These are phyloP conservation scores for Cercospora sp. DNA, from an alignment of 2,329 filamentous ascomycete genomes.

Conservation along the genomic window DNA sequence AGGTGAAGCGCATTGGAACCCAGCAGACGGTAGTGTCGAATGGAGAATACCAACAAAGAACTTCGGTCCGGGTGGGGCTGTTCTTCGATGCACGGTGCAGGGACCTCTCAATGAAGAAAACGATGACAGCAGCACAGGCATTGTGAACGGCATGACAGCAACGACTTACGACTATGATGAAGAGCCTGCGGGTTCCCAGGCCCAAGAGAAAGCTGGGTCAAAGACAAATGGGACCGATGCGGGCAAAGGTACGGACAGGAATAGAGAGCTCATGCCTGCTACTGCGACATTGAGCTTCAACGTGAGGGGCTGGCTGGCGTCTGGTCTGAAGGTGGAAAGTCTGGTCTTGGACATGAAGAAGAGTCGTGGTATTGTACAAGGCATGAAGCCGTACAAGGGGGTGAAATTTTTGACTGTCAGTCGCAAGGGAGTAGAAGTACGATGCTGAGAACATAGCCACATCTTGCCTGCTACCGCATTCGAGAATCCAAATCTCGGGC, in stretches of 20 bases:
- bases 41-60: conserved; percentile 84
- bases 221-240: conserved; percentile 14
- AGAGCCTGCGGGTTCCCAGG: conserved; percentile 31
- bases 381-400: conserved; percentile 93
- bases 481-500: not conserved
- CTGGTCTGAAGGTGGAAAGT: conserved; percentile 63
- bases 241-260: conserved; percentile 28
- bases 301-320: conserved; percentile 65
- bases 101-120: conserved; percentile 57
- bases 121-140: conserved; percentile 43
- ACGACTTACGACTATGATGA: conserved; percentile 46
- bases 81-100: conserved; percentile 76
- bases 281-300: conserved; percentile 51
- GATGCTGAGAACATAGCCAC: conserved; percentile 38
- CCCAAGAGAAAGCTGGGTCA: conserved; percentile 46
- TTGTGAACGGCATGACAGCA: conserved; percentile 42
- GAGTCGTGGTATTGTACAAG: conserved; percentile 80
- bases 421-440: conserved; percentile 54
- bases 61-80: conserved; percentile 54
- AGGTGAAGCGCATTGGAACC: conserved; percentile 80
- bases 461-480: not conserved
- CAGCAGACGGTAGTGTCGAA: conserved; percentile 70
- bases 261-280: conserved; percentile 51
- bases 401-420: conserved; percentile 91
- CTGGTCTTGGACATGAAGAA: conserved; percentile 68